phyloP scores from a whole-genome alignment of 257 asterid species.

The Gentiana macrophylla region DNA sequence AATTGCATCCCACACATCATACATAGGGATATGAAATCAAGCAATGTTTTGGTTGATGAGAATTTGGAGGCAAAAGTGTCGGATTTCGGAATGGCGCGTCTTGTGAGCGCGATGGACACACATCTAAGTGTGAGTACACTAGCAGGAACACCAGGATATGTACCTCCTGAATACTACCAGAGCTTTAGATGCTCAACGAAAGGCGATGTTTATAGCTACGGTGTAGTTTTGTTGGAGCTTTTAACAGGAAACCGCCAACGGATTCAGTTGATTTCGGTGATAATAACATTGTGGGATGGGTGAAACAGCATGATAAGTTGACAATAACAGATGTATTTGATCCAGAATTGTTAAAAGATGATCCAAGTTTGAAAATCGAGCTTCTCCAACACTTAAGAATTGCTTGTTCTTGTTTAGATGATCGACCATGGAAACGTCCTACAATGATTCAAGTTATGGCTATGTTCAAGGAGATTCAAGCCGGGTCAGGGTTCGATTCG shows the following conservation, averaged over 20 bases:
- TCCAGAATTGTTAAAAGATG: constrained; percentile 52
- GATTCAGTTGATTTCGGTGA: constrained; percentile 89
- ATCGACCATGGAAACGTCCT: constrained; percentile 75
- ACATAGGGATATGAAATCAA: constrained; percentile 93
- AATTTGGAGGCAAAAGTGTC: constrained; percentile 84
- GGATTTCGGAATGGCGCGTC: constrained; percentile 95
- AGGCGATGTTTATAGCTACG: constrained; percentile 93
- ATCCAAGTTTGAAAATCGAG: constrained; percentile 61
- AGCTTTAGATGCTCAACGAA: constrained; percentile 76
- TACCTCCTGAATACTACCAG: constrained; percentile 93
- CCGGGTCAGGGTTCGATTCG: constrained; percentile 56
- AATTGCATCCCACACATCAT: constrained; percentile 87
- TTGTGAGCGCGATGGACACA: constrained; percentile 80
- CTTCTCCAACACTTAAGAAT: constrained; percentile 63
- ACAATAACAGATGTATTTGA: constrained; percentile 68
- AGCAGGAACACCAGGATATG: constrained; percentile 95
- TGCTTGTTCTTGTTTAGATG: constrained; percentile 76
- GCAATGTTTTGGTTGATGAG: constrained; percentile 82
- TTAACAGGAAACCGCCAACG: constrained; percentile 70
- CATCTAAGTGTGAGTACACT: constrained; percentile 87
- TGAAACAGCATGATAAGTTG: constrained; percentile 50
- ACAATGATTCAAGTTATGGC: constrained; percentile 83
- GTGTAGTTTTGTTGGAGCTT: constrained; percentile 84
- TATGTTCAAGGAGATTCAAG: constrained; percentile 77
- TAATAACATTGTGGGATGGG: constrained; percentile 95